A percentile compares a stretch with the other conserved stretches of the same genome.
These are phyloP conservation scores for Solanum acaule DNA, from an alignment of 257 asterid species.

Conservation along the genomic window DNA sequence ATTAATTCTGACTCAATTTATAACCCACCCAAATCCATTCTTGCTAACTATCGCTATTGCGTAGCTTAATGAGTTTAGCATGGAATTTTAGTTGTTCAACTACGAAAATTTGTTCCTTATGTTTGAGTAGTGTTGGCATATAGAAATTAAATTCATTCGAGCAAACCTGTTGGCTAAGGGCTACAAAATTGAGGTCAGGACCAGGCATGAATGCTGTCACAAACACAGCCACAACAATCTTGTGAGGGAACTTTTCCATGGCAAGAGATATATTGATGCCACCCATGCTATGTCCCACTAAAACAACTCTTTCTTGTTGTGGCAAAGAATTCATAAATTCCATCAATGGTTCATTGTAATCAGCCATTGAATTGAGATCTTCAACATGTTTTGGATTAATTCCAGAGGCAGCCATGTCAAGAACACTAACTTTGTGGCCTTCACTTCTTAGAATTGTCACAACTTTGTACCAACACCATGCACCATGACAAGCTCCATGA, in stretches of 20 bases:
- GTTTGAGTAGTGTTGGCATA: background rate
- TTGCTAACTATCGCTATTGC: background rate
- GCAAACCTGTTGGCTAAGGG: constrained; percentile 12
- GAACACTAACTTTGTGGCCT: constrained; percentile 31
- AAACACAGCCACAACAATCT: constrained; percentile 27
- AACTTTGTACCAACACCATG: constrained; percentile 50
- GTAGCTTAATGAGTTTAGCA: background rate
- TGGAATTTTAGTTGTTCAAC: too few species aligned
- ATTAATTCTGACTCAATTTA: too few species aligned
- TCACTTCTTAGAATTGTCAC: constrained; percentile 17
- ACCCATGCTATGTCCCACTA: constrained; percentile 38
- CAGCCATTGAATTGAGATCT: constrained; percentile 16
- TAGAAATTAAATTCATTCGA: too few species aligned
- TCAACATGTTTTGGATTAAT: constrained; percentile 10
- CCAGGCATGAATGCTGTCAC: constrained; percentile 28
- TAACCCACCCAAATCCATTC: too few species aligned
- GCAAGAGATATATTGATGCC: constrained; percentile 28
- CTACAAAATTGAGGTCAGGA: constrained; percentile 4
- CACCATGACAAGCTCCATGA: constrained; percentile 48
- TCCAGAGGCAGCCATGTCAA: constrained; percentile 47
- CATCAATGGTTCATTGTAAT: constrained; percentile 25
- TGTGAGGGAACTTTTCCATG: constrained; percentile 30
- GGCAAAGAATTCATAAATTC: constrained; percentile 26
- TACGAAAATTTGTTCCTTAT: too few species aligned
- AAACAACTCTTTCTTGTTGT: constrained; percentile 18